Base-by-base conservation (phyloP, 495 filamentous ascomycete species). In the Hypoxylon intermedium region DNA sequence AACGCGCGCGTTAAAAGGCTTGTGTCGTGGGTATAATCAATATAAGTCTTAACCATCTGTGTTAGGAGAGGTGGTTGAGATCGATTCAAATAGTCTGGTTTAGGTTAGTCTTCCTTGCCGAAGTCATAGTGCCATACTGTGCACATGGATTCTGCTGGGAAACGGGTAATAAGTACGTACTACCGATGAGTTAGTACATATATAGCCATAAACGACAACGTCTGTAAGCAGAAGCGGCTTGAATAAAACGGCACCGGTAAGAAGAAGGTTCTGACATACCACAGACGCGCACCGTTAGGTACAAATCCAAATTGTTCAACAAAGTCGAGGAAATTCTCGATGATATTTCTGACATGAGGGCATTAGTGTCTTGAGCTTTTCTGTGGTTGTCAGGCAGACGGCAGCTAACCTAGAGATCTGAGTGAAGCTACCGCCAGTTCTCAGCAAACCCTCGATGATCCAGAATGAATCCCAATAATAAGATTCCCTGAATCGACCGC, bases 391-490 rank as follows among this genome's bases (percentile, higher is more conserved):
- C 24, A 40, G 9, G 5, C n/a, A 18, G 24, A 13, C 31, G n/a
- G n/a, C 7, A 5, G 24, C 54, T 31, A 45, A 71, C 68, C 70
- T 73, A 13, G 79, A 75, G 46, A 82, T 79, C 37, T 77, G 44
- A 24, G 67, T 72, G 53, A 79, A 82, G 33, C 74, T 67, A 21
- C 79, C 79, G 13, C 78, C 78, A 2, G 79, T 82, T 18, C 79
- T 74, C 9, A 82, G 62, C 19, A 82, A 68, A 9, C 79, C 79
- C 63, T 82, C 78, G 16, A 80, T 4, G 26, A 80, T 82, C 79
- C 79, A 82, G 63, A 74, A 82, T 47, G 77, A 78, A 59, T 82
- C 79, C 79, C 79, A 82, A 67, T 82, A 82, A 50, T 80, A 82
- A 13, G 77, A 72, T 59, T 82, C 79, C 44, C 79, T 73, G 60